A percentile compares a stretch with the other conserved stretches of the same genome.
Conservation (phyloP, 2,329 filamentous ascomycete genomes). For the Sporothrix variecibatus region DNA sequence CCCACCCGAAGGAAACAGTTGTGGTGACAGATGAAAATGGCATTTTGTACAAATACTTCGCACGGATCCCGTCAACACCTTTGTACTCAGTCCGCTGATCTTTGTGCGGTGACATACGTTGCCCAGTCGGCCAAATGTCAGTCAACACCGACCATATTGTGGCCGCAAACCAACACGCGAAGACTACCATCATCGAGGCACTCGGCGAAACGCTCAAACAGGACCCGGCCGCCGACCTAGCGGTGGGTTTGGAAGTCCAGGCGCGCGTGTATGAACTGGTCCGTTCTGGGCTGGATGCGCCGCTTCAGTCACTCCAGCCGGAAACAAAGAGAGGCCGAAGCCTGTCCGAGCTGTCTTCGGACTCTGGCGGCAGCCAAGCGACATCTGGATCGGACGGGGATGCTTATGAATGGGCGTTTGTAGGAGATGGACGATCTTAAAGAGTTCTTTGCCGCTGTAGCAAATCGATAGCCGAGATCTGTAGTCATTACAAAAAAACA, state of each 20-base stretch:
- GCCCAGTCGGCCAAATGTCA: background rate
- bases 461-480: too few species aligned
- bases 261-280: background rate
- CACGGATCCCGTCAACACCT: background rate
- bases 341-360: background rate
- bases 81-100: background rate
- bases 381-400: background rate
- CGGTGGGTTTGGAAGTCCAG: background rate
- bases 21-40: background rate
- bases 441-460: too few species aligned
- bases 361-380: background rate
- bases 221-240: conserved; percentile 13
- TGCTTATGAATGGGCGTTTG: background rate
- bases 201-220: conserved; percentile 2
- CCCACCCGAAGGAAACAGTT: too few species aligned
- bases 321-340: background rate
- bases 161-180: background rate
- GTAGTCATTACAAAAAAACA: too few species aligned
- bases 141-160: background rate
- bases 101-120: background rate
- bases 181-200: background rate
- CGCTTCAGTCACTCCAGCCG: background rate
- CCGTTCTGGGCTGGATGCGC: background rate
- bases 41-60: background rate
- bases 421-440: background rate